Conservation (phyloP, 257 asterid species). For the Mentha longifolia region DNA sequence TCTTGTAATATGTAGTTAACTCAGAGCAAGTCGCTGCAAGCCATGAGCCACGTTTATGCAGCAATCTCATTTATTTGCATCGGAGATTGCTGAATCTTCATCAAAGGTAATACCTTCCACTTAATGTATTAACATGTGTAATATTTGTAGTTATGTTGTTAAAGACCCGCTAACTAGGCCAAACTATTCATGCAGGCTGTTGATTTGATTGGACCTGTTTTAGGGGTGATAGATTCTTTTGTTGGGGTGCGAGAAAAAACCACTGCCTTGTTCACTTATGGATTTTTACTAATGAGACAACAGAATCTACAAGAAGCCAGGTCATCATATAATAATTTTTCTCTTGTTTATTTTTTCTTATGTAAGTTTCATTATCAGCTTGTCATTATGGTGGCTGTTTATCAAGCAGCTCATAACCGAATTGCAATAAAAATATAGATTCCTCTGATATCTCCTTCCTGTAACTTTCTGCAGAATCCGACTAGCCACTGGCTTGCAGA, state of each 20-base stretch:
- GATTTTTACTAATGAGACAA: conserved; percentile 88
- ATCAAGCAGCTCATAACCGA: background rate
- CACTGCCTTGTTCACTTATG: conserved; percentile 71
- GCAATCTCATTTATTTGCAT: conserved; percentile 88
- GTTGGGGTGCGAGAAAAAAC: conserved; percentile 94
- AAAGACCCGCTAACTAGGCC: conserved; percentile 29
- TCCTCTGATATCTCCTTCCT: conserved; percentile 24
- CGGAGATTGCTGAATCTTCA: conserved; percentile 94
- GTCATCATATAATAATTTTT: conserved; percentile 37
- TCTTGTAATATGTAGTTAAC: conserved; percentile 56
- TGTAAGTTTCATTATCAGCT: background rate
- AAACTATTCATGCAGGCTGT: conserved; percentile 64
- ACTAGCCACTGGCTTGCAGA: conserved; percentile 94
- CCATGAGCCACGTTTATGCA: conserved; percentile 88
- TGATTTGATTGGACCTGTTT: conserved; percentile 87
- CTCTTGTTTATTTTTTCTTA: background rate
- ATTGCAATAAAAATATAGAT: conserved; percentile 16
- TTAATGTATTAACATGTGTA: conserved; percentile 23
- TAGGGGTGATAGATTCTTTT: conserved; percentile 76
- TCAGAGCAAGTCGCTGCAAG: conserved; percentile 81
- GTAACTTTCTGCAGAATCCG: conserved; percentile 58
- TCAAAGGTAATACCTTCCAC: conserved; percentile 57
- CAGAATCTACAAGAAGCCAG: conserved; percentile 96
- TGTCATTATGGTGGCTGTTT: background rate
- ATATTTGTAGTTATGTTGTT: conserved; percentile 15